Base-by-base conservation (phyloP, 1,284 basidiomycete species). In the Ceratobasidium sp. region DNA sequence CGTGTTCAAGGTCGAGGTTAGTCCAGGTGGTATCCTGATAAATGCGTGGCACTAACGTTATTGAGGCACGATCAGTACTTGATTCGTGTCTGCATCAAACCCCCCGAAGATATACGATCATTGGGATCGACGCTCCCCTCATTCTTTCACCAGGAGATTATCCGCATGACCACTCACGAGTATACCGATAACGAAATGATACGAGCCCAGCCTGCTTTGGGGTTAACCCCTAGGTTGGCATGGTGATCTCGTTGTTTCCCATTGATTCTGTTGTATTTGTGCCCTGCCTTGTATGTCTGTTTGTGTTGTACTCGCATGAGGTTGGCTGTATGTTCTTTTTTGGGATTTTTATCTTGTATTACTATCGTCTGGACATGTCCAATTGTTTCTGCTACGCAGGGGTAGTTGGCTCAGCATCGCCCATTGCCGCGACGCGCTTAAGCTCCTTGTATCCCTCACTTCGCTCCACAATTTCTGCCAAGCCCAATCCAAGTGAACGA, bases 401-500 rank as follows among this genome's bases (percentile, higher is more conserved):
- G 5, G 67, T 70, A 18, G 30, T 39, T 23, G 67, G 67, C n/a
- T 70, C 67, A 6, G 45, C 55, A 16, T 70, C 67, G 9, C 67
- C 67, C 21, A 59, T 12, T 48, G 67, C 53, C 21, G 67, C 67
- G 18, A 70, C 67, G 6, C 67, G 67, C 43, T 70, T 70, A 3
- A 70, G 55, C 55, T 70, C 67, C 18, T 70, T 58, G 34, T 70
- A 70, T 28, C 55, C 67, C 21, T 70, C 55, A 28, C 67, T 70
- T 18, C 50, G 43, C 53, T 36, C 67, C n/a, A 59, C 43, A 23
- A 70, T 45, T 12, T 58, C 55, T 21, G 43, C 57, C 55, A 59
- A 59, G 39, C 55, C 43, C 16, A 70, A 59, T 0, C 89, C 92
- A 30, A 97, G 79, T 10, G 83, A 81, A 72, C 85, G 81, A 0